A percentile compares a stretch with the other conserved stretches of the same genome.
Evolutionary conservation across 2,329 filamentous ascomycete species (phyloP).

Genomic region (Fusarium sp.): DNA sequence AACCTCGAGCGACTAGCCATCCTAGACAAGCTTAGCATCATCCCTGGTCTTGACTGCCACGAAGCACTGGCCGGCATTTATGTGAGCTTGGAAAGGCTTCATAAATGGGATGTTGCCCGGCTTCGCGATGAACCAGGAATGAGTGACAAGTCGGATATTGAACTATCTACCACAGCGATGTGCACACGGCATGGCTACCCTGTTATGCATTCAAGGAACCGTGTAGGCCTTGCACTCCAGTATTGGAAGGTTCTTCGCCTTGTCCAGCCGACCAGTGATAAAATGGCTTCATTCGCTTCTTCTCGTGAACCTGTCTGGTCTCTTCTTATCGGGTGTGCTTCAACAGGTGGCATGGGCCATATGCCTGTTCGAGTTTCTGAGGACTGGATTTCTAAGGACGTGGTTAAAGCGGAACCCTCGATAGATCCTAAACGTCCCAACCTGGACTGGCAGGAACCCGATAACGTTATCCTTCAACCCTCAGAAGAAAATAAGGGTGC

Average conservation of each 20-base stretch:
- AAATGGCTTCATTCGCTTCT: conserved; percentile 54
- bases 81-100: conserved; percentile 75
- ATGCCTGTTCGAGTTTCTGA: conserved; percentile 77
- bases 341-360: conserved; percentile 60
- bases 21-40: conserved; percentile 78
- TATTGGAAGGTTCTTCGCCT: conserved; percentile 79
- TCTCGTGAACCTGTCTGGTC: conserved; percentile 70
- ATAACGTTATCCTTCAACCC: conserved; percentile 68
- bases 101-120: conserved; percentile 75
- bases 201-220: conserved; percentile 74
- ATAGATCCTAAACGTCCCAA: conserved; percentile 58
- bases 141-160: conserved; percentile 60
- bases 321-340: conserved; percentile 74
- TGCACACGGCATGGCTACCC: conserved; percentile 79
- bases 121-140: conserved; percentile 63
- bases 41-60: conserved; percentile 78
- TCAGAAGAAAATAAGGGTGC: conserved; percentile 62
- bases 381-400: conserved; percentile 76
- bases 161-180: conserved; percentile 69
- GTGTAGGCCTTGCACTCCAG: conserved; percentile 77
- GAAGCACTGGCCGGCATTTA: conserved; percentile 82
- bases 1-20: conserved; percentile 78
- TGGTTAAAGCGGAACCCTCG: conserved; percentile 68
- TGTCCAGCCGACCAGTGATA: conserved; percentile 54
- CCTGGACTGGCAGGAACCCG: conserved; percentile 80